These are phyloP conservation scores for Oxyria digyna DNA, from an alignment of 148 eudicot species.

Conservation along the genomic window DNA sequence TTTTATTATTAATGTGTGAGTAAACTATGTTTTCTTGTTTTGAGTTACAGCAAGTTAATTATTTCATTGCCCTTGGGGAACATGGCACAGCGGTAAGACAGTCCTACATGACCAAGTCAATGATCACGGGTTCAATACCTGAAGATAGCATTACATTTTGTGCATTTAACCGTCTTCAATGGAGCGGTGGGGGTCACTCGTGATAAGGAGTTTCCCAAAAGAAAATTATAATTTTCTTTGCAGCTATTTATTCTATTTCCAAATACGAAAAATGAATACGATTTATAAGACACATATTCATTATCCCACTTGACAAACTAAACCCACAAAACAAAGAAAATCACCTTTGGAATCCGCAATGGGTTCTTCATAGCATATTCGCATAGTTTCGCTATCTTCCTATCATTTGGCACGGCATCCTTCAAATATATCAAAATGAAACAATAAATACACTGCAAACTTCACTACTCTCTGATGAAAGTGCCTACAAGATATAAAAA, in stretches of 20 bases:
- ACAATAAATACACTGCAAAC: background rate
- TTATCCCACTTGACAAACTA: background rate
- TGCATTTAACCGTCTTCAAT: background rate
- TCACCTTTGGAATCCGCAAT: conserved; percentile 76
- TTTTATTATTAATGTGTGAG: background rate
- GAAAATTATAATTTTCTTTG: background rate
- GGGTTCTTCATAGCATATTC: conserved; percentile 80
- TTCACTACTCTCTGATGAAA: background rate
- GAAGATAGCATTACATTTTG: background rate
- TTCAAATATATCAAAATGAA: conserved; percentile 18
- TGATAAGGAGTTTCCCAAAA: background rate
- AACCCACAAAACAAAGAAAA: background rate
- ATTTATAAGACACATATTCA: background rate
- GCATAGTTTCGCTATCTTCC: conserved; percentile 79
- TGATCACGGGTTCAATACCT: background rate
- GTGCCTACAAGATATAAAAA: background rate
- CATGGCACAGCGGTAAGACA: background rate
- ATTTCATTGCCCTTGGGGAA: background rate
- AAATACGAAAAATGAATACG: background rate
- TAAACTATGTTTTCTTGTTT: background rate
- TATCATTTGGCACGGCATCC: conserved; percentile 81
- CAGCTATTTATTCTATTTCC: background rate
- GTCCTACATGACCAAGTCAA: background rate
- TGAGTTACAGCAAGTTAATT: background rate
- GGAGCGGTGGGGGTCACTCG: background rate